phyloP scores from a whole-genome alignment of 2,329 filamentous ascomycete genomes.

The Stagonosporopsis chrysanthemi region DNA sequence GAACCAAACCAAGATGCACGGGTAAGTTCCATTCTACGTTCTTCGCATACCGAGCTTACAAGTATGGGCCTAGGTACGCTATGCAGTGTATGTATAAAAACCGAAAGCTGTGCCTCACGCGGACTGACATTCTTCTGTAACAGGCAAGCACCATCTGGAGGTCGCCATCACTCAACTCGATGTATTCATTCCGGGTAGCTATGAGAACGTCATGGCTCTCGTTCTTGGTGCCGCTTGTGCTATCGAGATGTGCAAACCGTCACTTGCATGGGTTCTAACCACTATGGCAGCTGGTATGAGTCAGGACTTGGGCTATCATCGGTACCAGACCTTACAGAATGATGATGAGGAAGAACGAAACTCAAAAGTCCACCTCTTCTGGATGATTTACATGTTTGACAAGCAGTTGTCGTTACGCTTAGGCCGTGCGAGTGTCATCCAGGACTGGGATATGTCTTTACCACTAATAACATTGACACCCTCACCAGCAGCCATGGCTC shows the following conservation, averaged over 20 bases:
- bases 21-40: background rate
- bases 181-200: slow-evolving; percentile 42
- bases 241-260: slow-evolving; percentile 47
- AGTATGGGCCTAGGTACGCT: slow-evolving; percentile 2
- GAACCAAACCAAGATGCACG: slow-evolving; percentile 1
- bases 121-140: background rate
- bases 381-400: slow-evolving; percentile 50
- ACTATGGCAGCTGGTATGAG: slow-evolving; percentile 42
- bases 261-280: slow-evolving; percentile 45
- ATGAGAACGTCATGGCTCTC: slow-evolving; percentile 49
- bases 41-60: background rate
- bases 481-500: slow-evolving; percentile 4
- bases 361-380: slow-evolving; percentile 45
- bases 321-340: slow-evolving; percentile 45
- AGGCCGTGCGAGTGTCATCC: slow-evolving; percentile 47
- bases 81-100: slow-evolving; percentile 5
- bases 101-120: background rate
- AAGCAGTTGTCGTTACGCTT: slow-evolving; percentile 50
- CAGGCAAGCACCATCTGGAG: slow-evolving; percentile 55
- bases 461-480: slow-evolving; percentile 26
- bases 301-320: slow-evolving; percentile 48
- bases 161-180: slow-evolving; percentile 45
- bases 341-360: slow-evolving; percentile 40
- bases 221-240: slow-evolving; percentile 42
- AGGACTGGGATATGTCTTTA: slow-evolving; percentile 50